phyloP scores from a whole-genome alignment of 192 early-diverging fungal species.

The Umbelopsis ramanniana region DNA sequence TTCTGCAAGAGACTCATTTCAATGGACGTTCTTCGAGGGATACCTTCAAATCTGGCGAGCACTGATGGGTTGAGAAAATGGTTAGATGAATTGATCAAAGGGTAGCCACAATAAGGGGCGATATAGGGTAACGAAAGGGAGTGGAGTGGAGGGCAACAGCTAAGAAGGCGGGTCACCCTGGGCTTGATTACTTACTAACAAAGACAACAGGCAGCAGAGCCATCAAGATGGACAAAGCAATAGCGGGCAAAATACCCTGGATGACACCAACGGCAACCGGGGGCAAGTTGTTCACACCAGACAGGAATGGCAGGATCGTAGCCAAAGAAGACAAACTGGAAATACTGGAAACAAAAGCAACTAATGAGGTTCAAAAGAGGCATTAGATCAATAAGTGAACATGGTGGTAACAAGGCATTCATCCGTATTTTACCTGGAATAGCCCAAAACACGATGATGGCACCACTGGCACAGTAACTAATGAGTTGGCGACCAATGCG shows the following conservation, averaged over 20 bases:
- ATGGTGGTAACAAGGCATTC: too few species aligned
- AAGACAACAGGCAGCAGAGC: constrained; percentile 69
- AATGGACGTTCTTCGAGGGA: constrained; percentile 58
- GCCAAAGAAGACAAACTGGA: constrained; percentile 55
- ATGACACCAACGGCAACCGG: constrained; percentile 53
- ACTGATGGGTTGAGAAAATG: constrained; percentile 23
- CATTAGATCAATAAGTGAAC: not conserved
- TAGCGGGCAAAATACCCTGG: constrained; percentile 78
- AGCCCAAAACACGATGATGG: constrained; percentile 76
- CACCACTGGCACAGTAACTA: constrained; percentile 53
- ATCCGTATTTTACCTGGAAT: constrained; percentile 47
- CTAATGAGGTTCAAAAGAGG: constrained; percentile 30
- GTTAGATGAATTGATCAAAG: not conserved
- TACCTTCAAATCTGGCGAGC: constrained; percentile 65
- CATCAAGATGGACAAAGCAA: constrained; percentile 73
- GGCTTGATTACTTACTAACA: constrained; percentile 40
- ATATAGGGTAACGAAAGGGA: not conserved
- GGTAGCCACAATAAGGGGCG: not conserved
- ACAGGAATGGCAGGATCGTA: constrained; percentile 57
- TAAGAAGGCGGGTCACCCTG: too few species aligned
- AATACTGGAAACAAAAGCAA: constrained; percentile 61
- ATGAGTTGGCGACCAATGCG: constrained; percentile 61
- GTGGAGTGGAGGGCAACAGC: not conserved
- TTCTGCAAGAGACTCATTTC: constrained; percentile 67
- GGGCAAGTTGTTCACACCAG: constrained; percentile 38